These are phyloP conservation scores for Coemansia sp. DNA, from an alignment of 192 early-diverging fungal species.

Conservation along the genomic window DNA sequence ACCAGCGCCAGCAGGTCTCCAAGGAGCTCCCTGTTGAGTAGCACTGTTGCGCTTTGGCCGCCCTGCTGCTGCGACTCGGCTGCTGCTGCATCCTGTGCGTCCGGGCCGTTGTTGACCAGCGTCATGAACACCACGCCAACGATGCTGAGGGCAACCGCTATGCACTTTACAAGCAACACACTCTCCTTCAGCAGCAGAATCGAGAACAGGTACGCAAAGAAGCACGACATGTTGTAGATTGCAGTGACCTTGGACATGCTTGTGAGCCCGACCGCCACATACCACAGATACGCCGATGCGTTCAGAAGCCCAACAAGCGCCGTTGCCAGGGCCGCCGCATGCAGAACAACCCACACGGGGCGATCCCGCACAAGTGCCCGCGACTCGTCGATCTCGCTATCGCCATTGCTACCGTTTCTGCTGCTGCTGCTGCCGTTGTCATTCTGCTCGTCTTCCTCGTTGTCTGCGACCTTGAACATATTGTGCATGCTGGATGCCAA, in stretches of 20 bases:
- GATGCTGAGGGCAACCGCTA: slow-evolving; percentile 65
- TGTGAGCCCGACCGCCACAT: slow-evolving; percentile 67
- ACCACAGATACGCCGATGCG: slow-evolving; percentile 75
- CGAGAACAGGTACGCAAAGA: slow-evolving; percentile 83
- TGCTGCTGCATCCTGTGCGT: slow-evolving; percentile 8
- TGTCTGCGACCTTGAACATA: slow-evolving; percentile 5
- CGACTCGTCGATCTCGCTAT: slow-evolving; percentile 13
- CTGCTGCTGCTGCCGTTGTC: slow-evolving; percentile 3
- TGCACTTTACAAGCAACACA: slow-evolving; percentile 59
- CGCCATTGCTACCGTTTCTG: not conserved
- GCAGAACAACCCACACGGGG: slow-evolving; percentile 29
- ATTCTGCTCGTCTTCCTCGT: slow-evolving; percentile 1
- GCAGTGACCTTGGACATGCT: slow-evolving; percentile 79
- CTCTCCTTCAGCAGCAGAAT: slow-evolving; percentile 66
- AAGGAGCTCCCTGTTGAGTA: slow-evolving; percentile 34
- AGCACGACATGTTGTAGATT: slow-evolving; percentile 79
- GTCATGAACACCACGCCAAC: slow-evolving; percentile 70
- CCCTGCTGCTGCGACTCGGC: not conserved
- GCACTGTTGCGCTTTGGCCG: not conserved
- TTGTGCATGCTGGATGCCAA: not conserved
- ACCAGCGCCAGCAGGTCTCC: slow-evolving; percentile 64
- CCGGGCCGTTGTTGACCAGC: slow-evolving; percentile 34
- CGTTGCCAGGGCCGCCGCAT: slow-evolving; percentile 20
- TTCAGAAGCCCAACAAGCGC: slow-evolving; percentile 62
- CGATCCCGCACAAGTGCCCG: slow-evolving; percentile 19